These are phyloP conservation scores for Dendrobium huoshanense DNA, from an alignment of 106 monocot species.

Conservation along the genomic window DNA sequence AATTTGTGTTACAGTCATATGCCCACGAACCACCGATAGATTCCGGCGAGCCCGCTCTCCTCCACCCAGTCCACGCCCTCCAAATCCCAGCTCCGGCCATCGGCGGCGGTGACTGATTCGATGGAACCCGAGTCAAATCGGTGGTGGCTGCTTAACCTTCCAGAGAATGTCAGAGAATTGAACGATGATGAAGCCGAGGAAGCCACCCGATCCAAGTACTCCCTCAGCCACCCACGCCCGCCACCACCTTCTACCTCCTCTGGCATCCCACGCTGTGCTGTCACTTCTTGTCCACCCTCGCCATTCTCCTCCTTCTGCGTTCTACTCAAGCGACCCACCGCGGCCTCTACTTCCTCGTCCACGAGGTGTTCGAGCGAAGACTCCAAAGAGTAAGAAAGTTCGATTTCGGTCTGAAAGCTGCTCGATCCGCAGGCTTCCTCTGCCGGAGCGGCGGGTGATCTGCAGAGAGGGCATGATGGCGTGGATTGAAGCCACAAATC, in stretches of 20 bases:
- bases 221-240: slow-evolving; percentile 27
- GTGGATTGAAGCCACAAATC: slow-evolving; percentile 82
- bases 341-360: slow-evolving; percentile 74
- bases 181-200: slow-evolving; percentile 55
- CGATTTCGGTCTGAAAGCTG: slow-evolving; percentile 84
- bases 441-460: slow-evolving; percentile 30
- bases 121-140: slow-evolving; percentile 7
- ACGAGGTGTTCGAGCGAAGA: slow-evolving; percentile 79
- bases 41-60: slow-evolving; percentile 24
- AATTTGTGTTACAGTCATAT: slow-evolving; percentile 10
- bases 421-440: slow-evolving; percentile 8
- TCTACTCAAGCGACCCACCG: slow-evolving; percentile 31
- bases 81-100: slow-evolving; percentile 14
- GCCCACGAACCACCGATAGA: slow-evolving; percentile 31
- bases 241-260: slow-evolving; percentile 11
- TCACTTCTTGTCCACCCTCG: neutral
- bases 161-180: slow-evolving; percentile 31
- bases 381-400: slow-evolving; percentile 62
- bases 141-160: slow-evolving; percentile 18
- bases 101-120: neutral
- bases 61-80: slow-evolving; percentile 26
- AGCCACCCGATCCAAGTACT: slow-evolving; percentile 41
- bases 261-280: neutral
- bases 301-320: neutral
- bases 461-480: slow-evolving; percentile 90